These are phyloP conservation scores for Prasinococcaceae sp. DNA, from an alignment of 139 green algal species.

Conservation along the genomic window DNA sequence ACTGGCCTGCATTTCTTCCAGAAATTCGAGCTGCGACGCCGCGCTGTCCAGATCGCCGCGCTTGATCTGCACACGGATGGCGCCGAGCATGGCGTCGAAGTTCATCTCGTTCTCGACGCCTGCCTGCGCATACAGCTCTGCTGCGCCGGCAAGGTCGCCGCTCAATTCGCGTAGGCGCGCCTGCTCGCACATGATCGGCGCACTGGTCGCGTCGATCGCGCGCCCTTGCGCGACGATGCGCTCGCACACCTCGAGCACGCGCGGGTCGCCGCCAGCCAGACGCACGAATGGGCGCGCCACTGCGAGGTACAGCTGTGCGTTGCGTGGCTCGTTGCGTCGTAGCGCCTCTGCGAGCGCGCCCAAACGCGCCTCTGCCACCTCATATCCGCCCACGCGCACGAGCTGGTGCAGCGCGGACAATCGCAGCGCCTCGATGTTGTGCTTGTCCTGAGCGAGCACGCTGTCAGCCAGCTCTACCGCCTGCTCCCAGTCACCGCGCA, in stretches of 20 bases:
- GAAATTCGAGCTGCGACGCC: constrained; percentile 32
- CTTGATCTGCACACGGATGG: constrained; percentile 32
- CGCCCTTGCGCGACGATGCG: constrained; percentile 4
- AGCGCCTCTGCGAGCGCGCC: constrained; percentile 19
- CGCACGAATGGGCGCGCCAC: constrained; percentile 29
- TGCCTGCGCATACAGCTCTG: constrained; percentile 28
- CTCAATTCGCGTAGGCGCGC: constrained; percentile 2
- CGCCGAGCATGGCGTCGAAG: constrained; percentile 33
- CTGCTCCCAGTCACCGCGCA: constrained; percentile 33
- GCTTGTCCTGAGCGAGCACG: constrained; percentile 26
- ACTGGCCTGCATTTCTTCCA: constrained; percentile 23
- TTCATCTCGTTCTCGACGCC: constrained; percentile 42
- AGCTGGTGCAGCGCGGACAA: constrained; percentile 27
- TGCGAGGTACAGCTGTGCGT: constrained; percentile 28
- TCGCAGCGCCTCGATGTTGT: constrained; percentile 39
- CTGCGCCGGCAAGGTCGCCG: constrained; percentile 13
- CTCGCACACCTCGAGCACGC: constrained; percentile 7
- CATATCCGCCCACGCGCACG: constrained; percentile 29
- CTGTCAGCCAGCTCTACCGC: constrained; percentile 18
- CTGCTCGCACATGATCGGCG: constrained; percentile 4
- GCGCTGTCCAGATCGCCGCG: constrained; percentile 38
- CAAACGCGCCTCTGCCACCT: constrained; percentile 25
- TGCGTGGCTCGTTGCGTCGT: constrained; percentile 37
- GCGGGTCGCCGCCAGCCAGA: constrained; percentile 15
- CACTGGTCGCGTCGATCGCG: constrained; percentile 9